Base-by-base conservation (phyloP, 139 green algal species). In the Chlorella ohadii region DNA sequence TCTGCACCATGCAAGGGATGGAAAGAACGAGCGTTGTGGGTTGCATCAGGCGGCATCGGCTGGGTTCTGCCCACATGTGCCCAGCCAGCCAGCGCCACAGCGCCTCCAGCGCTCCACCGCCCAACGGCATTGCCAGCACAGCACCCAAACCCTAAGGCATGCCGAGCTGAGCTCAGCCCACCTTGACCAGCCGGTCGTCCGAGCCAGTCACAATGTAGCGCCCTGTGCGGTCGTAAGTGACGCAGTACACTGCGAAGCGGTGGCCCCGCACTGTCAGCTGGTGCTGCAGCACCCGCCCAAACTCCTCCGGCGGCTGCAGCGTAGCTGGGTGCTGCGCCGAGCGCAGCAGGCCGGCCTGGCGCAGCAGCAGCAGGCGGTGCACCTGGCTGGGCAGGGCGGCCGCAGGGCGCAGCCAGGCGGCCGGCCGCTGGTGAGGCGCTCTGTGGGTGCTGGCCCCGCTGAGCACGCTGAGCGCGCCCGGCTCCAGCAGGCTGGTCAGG, bases 101-200 rank as follows among this genome's bases (percentile, higher is more conserved):
- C n/a, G n/a, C n/a, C n/a, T n/a, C n/a, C n/a, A n/a, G n/a, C n/a
- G n/a, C n/a, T n/a, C n/a, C n/a, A n/a, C n/a, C n/a, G n/a, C n/a
- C n/a, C n/a, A n/a, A n/a, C n/a, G n/a, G n/a, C n/a, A n/a, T n/a
- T n/a, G n/a, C n/a, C n/a, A n/a, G n/a, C n/a, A n/a, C n/a, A n/a
- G n/a, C n/a, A n/a, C n/a, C n/a, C n/a, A n/a, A n/a, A n/a, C n/a
- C n/a, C n/a, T n/a, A n/a, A n/a, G n/a, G n/a, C n/a, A n/a, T n/a
- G n/a, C n/a, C n/a, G n/a, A n/a, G n/a, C n/a, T n/a, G n/a, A n/a
- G n/a, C n/a, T n/a, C n/a, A n/a, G n/a, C n/a, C n/a, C 56, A 95
- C 91, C 92, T 98, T 98, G 71, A 98, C 91, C 2, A 96, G 76
- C 19, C 79, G 87, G 83, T 98, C 95, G 82, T 98, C 95, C 22